Evolutionary conservation across 495 filamentous ascomycete genomes (phyloP), one percentile per base, ranked within the genome.

Genomic region (Talaromyces proteolyticus): DNA sequence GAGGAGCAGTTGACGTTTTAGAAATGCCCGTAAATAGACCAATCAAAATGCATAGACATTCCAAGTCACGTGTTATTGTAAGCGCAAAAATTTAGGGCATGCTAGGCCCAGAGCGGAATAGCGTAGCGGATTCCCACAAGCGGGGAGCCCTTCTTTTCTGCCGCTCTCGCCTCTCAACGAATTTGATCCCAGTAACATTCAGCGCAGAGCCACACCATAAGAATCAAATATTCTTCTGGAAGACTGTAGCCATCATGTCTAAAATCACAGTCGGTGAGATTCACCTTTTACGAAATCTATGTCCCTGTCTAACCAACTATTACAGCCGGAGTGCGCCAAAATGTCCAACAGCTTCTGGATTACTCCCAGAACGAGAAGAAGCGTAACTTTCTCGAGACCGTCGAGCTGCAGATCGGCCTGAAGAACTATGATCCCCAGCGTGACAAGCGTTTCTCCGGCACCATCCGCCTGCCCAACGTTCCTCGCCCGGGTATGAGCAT

Each of bases 391-490:
- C 83, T 96, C 75, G 90, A 95, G 80, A 95, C 90, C 65, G 71
- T 78, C 59, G 74, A 79, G 66, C 88, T 97, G 66, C 92, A 97
- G 76, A 96, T 98, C 80, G 93, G 93, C 67, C 86, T 98, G 68
- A 98, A 98, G 88, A 98, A 98, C 87, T 98, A 98, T 80, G 93
- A 98, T 67, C 93, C 93, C 67, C 91, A 96, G 82, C 90, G 92
- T 87, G 93, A 98, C 79, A 98, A 98, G 91, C 93, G 93, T 92
- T 98, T 98, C 89, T 93, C 88, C 41, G 93, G 93, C 75, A 97
- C 94, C 68, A 88, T 98, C 78, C 87, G 85, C 78, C 87, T 97
- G 53, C 91, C 92, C 43, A 75, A 78, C 57, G 77, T 97, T 53
- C 93, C 93, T 59, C 88, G 93, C 64, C 93, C 93, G 51, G 83